phyloP scores from a whole-genome alignment of 2,329 filamentous ascomycete species.

The Xylariales sp. region DNA sequence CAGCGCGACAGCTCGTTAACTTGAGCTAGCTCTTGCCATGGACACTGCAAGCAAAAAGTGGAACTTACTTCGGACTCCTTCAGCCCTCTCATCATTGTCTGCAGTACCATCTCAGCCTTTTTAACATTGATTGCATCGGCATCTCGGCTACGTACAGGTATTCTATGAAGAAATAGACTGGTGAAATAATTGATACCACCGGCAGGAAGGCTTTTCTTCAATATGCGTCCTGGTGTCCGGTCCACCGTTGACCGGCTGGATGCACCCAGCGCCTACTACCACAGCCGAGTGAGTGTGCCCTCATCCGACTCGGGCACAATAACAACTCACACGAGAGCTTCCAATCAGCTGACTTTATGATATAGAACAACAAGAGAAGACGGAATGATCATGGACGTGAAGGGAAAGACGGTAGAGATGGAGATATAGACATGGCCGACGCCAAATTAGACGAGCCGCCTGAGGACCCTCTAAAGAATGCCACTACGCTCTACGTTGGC shows the following conservation, averaged over 20 bases:
- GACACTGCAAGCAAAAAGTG: conserved; percentile 27
- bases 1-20: conserved; percentile 16
- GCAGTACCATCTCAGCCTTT: conserved; percentile 20
- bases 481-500: conserved; percentile 96
- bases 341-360: conserved; percentile 30
- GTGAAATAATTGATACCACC: neutral
- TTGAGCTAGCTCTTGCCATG: neutral
- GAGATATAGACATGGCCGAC: conserved; percentile 60
- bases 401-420: conserved; percentile 65
- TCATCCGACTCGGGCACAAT: conserved; percentile 16
- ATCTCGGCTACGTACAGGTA: neutral
- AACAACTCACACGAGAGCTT: neutral
- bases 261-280: conserved; percentile 93
- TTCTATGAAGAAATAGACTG: neutral
- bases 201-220: conserved; percentile 20
- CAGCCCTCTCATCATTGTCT: conserved; percentile 22
- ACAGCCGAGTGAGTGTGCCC: conserved; percentile 73
- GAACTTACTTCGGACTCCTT: conserved; percentile 13
- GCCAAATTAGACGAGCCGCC: conserved; percentile 63
- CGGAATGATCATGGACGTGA: conserved; percentile 63
- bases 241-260: conserved; percentile 92
- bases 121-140: conserved; percentile 4
- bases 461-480: conserved; percentile 84
- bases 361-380: conserved; percentile 75
- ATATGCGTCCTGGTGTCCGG: conserved; percentile 61